Base-by-base conservation (phyloP, 306 rosid species). In the Fragaria iinumae region DNA sequence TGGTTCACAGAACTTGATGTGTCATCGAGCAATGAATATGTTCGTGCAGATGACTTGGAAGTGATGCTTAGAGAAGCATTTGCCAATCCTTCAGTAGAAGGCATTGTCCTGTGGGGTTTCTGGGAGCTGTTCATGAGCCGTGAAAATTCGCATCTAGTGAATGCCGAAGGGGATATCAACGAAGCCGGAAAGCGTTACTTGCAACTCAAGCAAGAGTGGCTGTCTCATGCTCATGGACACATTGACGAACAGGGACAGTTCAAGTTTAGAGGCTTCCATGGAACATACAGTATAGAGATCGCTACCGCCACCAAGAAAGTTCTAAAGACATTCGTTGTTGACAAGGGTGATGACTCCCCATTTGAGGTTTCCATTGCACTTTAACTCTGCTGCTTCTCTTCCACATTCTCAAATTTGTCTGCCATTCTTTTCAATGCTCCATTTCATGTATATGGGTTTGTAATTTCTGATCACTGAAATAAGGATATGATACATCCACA, bases 1-100 rank as follows among this genome's bases (percentile, higher is more conserved):
- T 96, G 99, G 99, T 89, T 91, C 23, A 92, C 99, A 1, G 98
- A 92, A 78, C 90, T 96, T 48, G 98, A 96, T 53, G 96, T 91
- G 21, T 89, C 90, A 21, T 96, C 98, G 9, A 75, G 41, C 17
- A 96, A 96, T 60, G 99, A 92, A 48, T 71, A 71, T 77, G 81
- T 91, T 1, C 82, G 97, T 81, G 97, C 92, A 0, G 97, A 95
- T 34, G 99, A 95, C 72, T 80, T 95, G 80, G 98, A 96, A 75
- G 97, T 91, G 80, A 96, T 91, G 89, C 71, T 91, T 47, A 63
- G 99, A 25, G 97, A 95, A 80, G 87, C 85, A 3, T 86, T 80
- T 74, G 97, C 97, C 17, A 96, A 96, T 79, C 91, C 97, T 18
- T 79, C 96, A 0, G 83, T 96, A 12, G 97, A 89, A 3, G 98